Conservation (phyloP, 2,329 filamentous ascomycete genomes). For the Ambrosiella xylebori region DNA sequence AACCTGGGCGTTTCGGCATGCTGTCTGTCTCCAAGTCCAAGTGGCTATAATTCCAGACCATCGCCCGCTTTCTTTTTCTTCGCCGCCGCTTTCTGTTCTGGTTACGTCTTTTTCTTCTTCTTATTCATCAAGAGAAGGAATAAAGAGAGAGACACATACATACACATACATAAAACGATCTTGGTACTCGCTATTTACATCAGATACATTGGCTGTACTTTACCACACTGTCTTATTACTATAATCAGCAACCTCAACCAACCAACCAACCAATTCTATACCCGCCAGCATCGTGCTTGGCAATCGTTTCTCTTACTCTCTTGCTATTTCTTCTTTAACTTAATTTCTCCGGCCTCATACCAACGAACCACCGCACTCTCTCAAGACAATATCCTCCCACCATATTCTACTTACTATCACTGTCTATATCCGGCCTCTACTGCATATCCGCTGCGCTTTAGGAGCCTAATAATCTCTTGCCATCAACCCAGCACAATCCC, state of each 20-base stretch:
- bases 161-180: background rate
- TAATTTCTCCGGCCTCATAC: too few species aligned
- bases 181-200: background rate
- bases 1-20: background rate
- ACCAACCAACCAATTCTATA: too few species aligned
- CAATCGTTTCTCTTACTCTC: background rate
- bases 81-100: background rate
- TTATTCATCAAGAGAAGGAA: background rate
- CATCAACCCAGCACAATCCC: background rate
- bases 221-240: background rate
- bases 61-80: conserved; percentile 4
- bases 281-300: background rate
- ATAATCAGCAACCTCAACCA: too few species aligned
- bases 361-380: background rate
- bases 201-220: conserved; percentile 6
- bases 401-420: background rate
- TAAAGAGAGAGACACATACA: background rate
- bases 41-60: conserved; percentile 9
- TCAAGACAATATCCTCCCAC: background rate
- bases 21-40: background rate
- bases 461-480: background rate
- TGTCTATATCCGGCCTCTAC: background rate
- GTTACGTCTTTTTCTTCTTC: background rate
- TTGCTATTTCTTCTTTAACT: background rate
- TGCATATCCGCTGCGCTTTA: background rate